A percentile compares a stretch with the other conserved stretches of the same genome.
Evolutionary conservation across 192 early-diverging fungal genomes (phyloP).

Genomic region (Backusella australiensis): DNA sequence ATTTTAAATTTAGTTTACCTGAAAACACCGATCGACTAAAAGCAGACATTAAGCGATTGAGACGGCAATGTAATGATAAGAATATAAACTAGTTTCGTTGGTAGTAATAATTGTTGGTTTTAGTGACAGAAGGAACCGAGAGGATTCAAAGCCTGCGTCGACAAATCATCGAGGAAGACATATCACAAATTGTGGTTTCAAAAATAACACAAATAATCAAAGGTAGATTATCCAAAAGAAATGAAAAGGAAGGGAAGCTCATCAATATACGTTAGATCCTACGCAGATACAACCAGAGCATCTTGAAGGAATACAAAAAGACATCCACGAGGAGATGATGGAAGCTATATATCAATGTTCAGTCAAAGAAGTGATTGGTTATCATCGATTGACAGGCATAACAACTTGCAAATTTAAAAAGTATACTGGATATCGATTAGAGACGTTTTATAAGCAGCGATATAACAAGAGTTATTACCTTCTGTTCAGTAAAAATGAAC

Average conservation of each 20-base stretch:
- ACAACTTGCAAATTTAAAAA: not conserved
- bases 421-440: not conserved
- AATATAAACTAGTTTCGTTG: no score
- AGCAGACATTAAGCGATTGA: not conserved
- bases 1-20: not conserved
- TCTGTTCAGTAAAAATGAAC: not conserved
- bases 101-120: not conserved
- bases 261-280: not conserved
- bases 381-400: not conserved
- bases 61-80: not conserved
- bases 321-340: not conserved
- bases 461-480: not conserved
- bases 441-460: not conserved
- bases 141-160: not conserved
- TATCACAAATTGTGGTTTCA: not conserved
- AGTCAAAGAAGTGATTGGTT: not conserved
- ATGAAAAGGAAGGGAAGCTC: not conserved
- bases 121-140: slow-evolving; percentile 2
- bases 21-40: not conserved
- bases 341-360: not conserved
- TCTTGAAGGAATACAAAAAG: not conserved
- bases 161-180: not conserved
- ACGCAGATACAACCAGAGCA: not conserved
- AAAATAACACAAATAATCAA: not conserved
- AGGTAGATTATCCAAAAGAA: not conserved